These are phyloP conservation scores for Neurospora intermedia DNA, from an alignment of 495 filamentous ascomycete genomes.

Conservation along the genomic window DNA sequence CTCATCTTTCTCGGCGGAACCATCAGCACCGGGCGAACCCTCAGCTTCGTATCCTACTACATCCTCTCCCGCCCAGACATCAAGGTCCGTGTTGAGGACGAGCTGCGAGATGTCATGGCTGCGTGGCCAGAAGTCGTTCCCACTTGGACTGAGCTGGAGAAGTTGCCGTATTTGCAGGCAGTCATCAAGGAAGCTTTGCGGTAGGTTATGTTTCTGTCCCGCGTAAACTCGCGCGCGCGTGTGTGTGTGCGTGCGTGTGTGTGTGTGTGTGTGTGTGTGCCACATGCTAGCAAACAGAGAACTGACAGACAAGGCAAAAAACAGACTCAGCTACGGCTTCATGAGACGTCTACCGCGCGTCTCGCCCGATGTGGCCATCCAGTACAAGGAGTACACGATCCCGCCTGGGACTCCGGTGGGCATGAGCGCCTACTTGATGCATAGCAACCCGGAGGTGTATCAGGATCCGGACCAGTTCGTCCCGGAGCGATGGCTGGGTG, in stretches of 20 bases:
- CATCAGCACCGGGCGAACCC: constrained; percentile 16
- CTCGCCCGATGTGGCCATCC: constrained; percentile 12
- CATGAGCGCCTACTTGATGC: constrained; percentile 17
- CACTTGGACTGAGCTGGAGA: constrained; percentile 20
- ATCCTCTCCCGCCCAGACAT: constrained; percentile 14
- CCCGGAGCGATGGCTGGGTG: constrained; percentile 32
- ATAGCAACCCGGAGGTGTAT: constrained; percentile 26
- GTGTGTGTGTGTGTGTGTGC: no score
- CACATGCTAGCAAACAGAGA: not conserved
- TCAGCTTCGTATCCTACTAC: constrained; percentile 19
- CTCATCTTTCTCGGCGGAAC: constrained; percentile 19
- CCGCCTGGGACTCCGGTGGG: constrained; percentile 13
- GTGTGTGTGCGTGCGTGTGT: no score
- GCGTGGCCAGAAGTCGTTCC: constrained; percentile 10
- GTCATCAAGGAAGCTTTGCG: constrained; percentile 28
- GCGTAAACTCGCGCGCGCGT: no score
- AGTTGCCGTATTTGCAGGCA: constrained; percentile 22
- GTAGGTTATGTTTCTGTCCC: constrained; percentile 2
- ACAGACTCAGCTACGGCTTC: constrained; percentile 10
- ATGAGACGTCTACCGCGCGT: constrained; percentile 15
- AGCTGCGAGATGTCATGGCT: constrained; percentile 15
- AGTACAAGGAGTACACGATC: constrained; percentile 14
- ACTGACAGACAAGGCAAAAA: not conserved
- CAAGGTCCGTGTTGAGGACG: constrained; percentile 4
- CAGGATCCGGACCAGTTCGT: constrained; percentile 23